Evolutionary conservation across 2,329 filamentous ascomycete species (phyloP), one percentile per base, ranked within the genome.

Genomic region (Aspergillus sp.): DNA sequence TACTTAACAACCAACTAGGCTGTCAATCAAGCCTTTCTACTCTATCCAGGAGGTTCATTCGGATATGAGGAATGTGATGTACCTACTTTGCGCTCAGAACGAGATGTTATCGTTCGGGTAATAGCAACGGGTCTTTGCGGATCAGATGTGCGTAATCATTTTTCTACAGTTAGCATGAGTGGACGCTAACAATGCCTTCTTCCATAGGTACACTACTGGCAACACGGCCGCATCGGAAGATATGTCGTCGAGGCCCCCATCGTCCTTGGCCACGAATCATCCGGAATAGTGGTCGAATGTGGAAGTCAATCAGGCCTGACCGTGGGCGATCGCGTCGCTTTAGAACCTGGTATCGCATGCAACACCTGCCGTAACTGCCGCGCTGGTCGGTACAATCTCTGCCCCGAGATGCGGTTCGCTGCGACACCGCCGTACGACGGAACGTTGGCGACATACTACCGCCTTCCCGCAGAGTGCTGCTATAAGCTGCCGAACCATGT

Each of bases 391-490:
- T 96, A 96, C 80, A 96, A 96, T 73, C 85, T 96, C 25, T 97
- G 93, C 77, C 81, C 84, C 1, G 82, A 88, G 39, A 96, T 97
- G 90, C 78, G 78, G 23, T 97, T 97, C 70, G 92, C 93, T 40
- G 92, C 93, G 0, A 96, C 92, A 11, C 93, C 93, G 9, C 93
- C 93, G 1, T 86, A 87, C 72, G 87, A 96, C 73, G 92, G 92
- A 48, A 96, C 93, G 0, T 79, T 97, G 51, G 87, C 91, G 0
- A 90, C 90, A 52, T 93, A 92, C 80, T 96, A 93, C 81, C 70
- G 80, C 14, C 81, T 91, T 1, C 90, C 92, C 1, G 84, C 87
- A 64, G 92, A 96, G 74, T 96, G 93, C 73, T 96, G 91, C 82
- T 95, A 92, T 77, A 90, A 90, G 79, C 84, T 97, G 15, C 91